Evolutionary conservation across 2,329 filamentous ascomycete species (phyloP), one percentile per base, ranked within the genome.

Genomic region (Botrytis medusae): DNA sequence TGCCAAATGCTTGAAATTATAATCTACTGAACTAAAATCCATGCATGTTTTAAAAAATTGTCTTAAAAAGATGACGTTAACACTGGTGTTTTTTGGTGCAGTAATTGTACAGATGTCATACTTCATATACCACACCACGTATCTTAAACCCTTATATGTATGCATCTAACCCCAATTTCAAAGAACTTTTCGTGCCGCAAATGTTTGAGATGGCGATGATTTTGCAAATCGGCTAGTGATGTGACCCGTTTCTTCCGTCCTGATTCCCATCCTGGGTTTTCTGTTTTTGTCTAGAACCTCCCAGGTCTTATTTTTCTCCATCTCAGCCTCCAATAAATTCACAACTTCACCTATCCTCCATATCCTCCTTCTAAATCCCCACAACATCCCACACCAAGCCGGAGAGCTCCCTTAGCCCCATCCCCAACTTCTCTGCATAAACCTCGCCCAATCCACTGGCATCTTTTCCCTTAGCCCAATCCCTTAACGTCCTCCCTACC

Each of bases 301-400:
- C 25, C 2, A 61, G 20, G 44, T 4, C 3, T 46, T 29, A 1
- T 32, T n/a, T 46, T 8, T 34, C 40, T 8, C 34, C 40, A 22
- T 20, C 14, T n/a, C 4, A 6, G 37, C 29, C 8, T 18, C 22
- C 57, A 29, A 37, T 22, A 40, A 25, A 29, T 29, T 60, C 57
- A 61, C 4, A 48, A 40, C 40, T 42, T n/a, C n/a, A 16, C 0
- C n/a, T 51, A n/a, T 4, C 10, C 25, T 16, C 25, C 25, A 42
- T 14, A 34, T 25, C 34, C 25, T 37, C 29, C 6, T 44, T 62
- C 18, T 5, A 22, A 34, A 51, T 2, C 6, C 64, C 65, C 34
- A 62, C 34, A 51, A 70, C 46, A 61, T 70, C 29, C 54, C 54
- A 69, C 16, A 61, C 71, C 25, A 42, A 63, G 12, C 18, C 44